phyloP scores from a whole-genome alignment of 306 rosid genomes.

The Vicia sativa region DNA sequence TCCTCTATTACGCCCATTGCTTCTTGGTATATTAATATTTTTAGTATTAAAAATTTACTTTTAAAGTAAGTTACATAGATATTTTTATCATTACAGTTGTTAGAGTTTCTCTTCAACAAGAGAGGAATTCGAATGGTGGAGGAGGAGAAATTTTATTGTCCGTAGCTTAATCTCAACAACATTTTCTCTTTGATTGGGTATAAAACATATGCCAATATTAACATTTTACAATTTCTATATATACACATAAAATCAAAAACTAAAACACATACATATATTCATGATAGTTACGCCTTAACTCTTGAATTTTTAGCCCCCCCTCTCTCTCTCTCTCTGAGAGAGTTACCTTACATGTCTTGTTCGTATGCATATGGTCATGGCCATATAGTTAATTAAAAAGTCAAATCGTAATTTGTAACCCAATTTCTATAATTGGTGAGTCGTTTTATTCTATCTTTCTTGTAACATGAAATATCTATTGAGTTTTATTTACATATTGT shows the following conservation, averaged over 20 bases:
- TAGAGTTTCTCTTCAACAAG: not conserved
- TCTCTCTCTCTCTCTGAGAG: not conserved
- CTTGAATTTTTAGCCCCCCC: not conserved
- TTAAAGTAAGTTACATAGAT: not conserved
- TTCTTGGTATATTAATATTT: no score
- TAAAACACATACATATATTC: not conserved
- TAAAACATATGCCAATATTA: not conserved
- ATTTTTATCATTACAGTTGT: not conserved
- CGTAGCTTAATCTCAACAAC: not conserved
- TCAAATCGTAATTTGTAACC: slow-evolving; percentile 19
- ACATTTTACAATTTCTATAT: not conserved
- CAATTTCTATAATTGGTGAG: slow-evolving; percentile 50
- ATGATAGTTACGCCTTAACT: not conserved
- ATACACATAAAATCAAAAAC: not conserved
- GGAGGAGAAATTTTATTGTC: not conserved
- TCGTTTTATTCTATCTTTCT: slow-evolving; percentile 17
- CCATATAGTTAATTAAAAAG: not conserved
- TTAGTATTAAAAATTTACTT: not conserved
- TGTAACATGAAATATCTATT: not conserved
- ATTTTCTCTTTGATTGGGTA: not conserved
- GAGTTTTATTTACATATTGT: not conserved
- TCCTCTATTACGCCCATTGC: no score
- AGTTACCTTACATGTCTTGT: not conserved
- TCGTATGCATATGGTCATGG: not conserved
- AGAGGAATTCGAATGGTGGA: not conserved